Percentiles rank a stretch among this genome's conserved stretches.
Evolutionary conservation across 1,139 yeast genomes (phyloP).

Genomic region (Candida sanyaensis): DNA sequence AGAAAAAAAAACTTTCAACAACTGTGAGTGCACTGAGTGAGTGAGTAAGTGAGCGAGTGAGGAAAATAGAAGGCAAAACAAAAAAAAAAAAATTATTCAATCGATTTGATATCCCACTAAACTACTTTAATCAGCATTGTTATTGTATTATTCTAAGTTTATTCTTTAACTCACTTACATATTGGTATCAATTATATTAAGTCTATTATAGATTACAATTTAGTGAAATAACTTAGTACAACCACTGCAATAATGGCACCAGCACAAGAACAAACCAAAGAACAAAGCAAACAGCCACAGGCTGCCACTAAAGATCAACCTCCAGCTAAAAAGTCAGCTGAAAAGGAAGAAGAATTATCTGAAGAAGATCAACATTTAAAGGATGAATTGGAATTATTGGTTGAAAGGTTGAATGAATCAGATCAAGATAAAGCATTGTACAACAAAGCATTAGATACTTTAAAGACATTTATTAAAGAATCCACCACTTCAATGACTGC

Average conservation of each 20-base stretch:
- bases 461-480: constrained; percentile 81
- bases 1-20: constrained; percentile 1
- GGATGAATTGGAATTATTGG: constrained; percentile 82
- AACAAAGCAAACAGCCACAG: constrained; percentile 6
- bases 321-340: constrained; percentile 14
- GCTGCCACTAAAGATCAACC: constrained; percentile 15
- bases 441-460: constrained; percentile 58
- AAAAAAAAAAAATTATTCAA: constrained; percentile 1
- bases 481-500: constrained; percentile 99
- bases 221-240: background rate
- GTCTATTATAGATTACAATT: background rate
- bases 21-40: background rate
- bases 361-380: constrained; percentile 94
- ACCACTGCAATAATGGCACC: constrained; percentile 20
- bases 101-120: too few relatives aligned
- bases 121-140: too few relatives aligned
- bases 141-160: background rate
- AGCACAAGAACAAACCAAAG: constrained; percentile 20
- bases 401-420: constrained; percentile 64
- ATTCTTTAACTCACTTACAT: too few relatives aligned
- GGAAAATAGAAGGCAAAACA: constrained; percentile 8
- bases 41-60: constrained; percentile 7
- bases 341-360: constrained; percentile 75
- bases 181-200: too few relatives aligned
- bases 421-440: constrained; percentile 50